A percentile compares a stretch with the other conserved stretches of the same genome.
phyloP scores from a whole-genome alignment of 805 yeast genomes.

The Myxozyma mucilagina region DNA sequence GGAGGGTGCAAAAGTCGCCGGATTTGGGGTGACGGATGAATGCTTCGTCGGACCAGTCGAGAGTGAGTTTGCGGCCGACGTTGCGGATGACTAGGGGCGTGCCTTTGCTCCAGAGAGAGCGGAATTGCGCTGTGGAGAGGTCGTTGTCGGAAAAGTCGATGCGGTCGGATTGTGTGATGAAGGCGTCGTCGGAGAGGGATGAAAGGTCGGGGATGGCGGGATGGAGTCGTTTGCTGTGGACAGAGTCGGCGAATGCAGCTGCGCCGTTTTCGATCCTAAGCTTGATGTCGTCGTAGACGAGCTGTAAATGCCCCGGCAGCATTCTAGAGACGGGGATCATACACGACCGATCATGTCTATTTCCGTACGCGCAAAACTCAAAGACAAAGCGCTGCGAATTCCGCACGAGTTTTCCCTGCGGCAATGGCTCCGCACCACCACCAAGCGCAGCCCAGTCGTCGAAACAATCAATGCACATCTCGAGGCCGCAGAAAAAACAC shows the following conservation, averaged over 20 bases:
- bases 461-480: conserved; percentile 27
- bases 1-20: conserved; percentile 12
- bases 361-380: conserved; percentile 28
- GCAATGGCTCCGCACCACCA: not conserved
- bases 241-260: not conserved
- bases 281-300: conserved; percentile 4
- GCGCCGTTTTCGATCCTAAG: conserved; percentile 2
- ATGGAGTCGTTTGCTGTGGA: not conserved
- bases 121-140: conserved; percentile 15
- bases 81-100: conserved; percentile 20
- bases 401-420: conserved; percentile 16
- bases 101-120: conserved; percentile 18
- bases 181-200: not conserved
- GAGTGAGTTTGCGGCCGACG: conserved; percentile 3
- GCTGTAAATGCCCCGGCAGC: conserved; percentile 17
- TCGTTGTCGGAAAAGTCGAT: conserved; percentile 10
- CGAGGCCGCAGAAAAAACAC: conserved; percentile 31
- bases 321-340: conserved; percentile 21
- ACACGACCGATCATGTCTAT: conserved; percentile 17
- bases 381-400: conserved; percentile 23
- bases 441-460: conserved; percentile 25
- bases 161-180: conserved; percentile 2
- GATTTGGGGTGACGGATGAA: conserved; percentile 9
- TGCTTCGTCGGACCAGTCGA: conserved; percentile 16
- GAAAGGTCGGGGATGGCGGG: not conserved